These are phyloP conservation scores for Glycyrrhiza uralensis DNA, from an alignment of 306 rosid species.

Conservation along the genomic window DNA sequence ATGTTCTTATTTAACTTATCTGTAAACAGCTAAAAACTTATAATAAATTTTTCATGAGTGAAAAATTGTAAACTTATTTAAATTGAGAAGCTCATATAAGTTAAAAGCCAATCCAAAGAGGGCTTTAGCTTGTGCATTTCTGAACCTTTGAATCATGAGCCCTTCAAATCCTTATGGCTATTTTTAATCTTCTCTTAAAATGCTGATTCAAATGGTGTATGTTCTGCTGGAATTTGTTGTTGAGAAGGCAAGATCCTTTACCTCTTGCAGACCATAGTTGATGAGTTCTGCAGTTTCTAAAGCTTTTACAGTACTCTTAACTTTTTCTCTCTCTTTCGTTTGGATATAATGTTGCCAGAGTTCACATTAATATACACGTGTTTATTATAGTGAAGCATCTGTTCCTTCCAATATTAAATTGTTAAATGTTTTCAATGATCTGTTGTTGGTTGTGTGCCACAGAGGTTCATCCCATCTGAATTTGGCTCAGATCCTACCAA, in stretches of 20 bases:
- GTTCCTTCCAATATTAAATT: not conserved
- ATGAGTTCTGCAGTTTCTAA: not conserved
- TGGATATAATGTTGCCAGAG: not conserved
- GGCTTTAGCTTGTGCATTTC: not conserved
- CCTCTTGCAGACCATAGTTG: not conserved
- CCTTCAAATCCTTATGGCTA: not conserved
- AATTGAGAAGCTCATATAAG: too few relatives aligned
- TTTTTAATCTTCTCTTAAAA: not conserved
- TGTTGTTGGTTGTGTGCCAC: slow-evolving; percentile 14
- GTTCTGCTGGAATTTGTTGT: not conserved
- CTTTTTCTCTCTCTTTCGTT: not conserved
- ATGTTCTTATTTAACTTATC: too few relatives aligned
- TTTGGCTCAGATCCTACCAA: slow-evolving; percentile 73
- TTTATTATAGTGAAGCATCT: not conserved
- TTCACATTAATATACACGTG: not conserved
- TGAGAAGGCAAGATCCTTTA: not conserved
- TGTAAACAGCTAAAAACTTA: too few relatives aligned
- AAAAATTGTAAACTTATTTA: too few relatives aligned
- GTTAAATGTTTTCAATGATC: slow-evolving; percentile 1
- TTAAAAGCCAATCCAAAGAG: too few relatives aligned
- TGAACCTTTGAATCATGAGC: not conserved
- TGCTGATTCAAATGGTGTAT: not conserved
- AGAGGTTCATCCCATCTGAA: slow-evolving; percentile 80
- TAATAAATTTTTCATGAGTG: too few relatives aligned
- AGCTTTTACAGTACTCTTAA: not conserved